phyloP scores from a whole-genome alignment of 2,329 filamentous ascomycete species.

The Alternaria postmessia region DNA sequence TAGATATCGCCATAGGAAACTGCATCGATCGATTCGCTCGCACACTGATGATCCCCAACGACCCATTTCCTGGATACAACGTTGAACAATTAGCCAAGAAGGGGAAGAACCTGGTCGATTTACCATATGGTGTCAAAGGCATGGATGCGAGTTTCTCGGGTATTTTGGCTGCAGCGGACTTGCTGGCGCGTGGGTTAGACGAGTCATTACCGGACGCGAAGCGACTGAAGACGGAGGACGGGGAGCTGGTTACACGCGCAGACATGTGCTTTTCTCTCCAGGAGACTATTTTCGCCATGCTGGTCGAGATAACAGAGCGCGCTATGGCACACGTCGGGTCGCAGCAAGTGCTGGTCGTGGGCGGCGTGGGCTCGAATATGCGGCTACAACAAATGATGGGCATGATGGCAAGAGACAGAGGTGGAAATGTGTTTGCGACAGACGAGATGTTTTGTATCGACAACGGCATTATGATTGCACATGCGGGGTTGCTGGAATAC shows the following conservation, averaged over 20 bases:
- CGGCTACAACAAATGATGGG: constrained; percentile 98
- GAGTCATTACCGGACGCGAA: constrained; percentile 50
- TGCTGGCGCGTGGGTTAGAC: constrained; percentile 73
- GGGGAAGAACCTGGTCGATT: constrained; percentile 75
- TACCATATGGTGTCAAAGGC: constrained; percentile 96
- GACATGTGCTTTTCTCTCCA: constrained; percentile 95
- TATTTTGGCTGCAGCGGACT: constrained; percentile 84
- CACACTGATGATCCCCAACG: constrained; percentile 89
- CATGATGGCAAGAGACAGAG: constrained; percentile 86
- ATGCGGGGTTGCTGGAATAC: constrained; percentile 88
- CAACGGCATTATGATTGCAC: constrained; percentile 99
- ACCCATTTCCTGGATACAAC: constrained; percentile 96
- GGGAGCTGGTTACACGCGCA: constrained; percentile 73
- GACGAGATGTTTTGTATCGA: constrained; percentile 99
- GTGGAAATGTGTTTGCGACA: constrained; percentile 90
- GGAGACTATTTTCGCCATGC: constrained; percentile 95
- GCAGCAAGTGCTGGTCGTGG: constrained; percentile 89
- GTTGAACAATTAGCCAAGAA: constrained; percentile 92
- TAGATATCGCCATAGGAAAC: constrained; percentile 97
- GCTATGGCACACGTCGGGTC: constrained; percentile 98
- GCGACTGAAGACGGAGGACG: constrained; percentile 54
- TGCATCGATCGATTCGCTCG: constrained; percentile 95
- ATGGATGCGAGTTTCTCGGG: constrained; percentile 99
- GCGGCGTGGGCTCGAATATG: constrained; percentile 95
- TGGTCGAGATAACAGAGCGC: constrained; percentile 97